A percentile compares a stretch with the other conserved stretches of the same genome.
These are phyloP conservation scores for Flaveria floridana DNA, from an alignment of 140 eudicot genomes.

Conservation along the genomic window DNA sequence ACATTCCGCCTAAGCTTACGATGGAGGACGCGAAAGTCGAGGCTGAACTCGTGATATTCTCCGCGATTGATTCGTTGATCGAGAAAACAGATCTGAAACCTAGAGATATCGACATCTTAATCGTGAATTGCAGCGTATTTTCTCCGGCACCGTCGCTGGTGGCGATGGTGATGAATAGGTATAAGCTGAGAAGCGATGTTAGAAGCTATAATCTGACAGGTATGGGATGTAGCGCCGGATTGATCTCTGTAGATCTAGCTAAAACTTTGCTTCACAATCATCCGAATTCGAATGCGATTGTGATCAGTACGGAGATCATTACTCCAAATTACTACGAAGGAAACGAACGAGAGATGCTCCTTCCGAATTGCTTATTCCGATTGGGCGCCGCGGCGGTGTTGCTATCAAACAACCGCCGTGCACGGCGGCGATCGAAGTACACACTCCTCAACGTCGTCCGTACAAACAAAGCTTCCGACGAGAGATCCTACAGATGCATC, in stretches of 20 bases:
- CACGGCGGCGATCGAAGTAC: constrained; percentile 31
- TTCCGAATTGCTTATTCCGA: constrained; percentile 42
- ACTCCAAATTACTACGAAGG: constrained; percentile 40
- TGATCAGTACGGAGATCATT: constrained; percentile 22
- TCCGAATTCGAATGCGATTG: constrained; percentile 42
- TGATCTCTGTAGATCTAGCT: constrained; percentile 54
- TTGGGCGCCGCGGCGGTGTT: constrained; percentile 39
- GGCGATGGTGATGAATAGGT: constrained; percentile 60
- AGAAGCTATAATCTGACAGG: constrained; percentile 54
- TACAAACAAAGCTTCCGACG: constrained; percentile 30
- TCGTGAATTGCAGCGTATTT: constrained; percentile 61
- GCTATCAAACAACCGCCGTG: constrained; percentile 32
- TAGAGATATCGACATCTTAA: constrained; percentile 48
- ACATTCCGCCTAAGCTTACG: constrained; percentile 58
- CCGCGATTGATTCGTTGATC: constrained; percentile 44
- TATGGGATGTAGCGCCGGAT: constrained; percentile 62
- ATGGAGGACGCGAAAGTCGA: constrained; percentile 52
- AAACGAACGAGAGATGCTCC: constrained; percentile 35
- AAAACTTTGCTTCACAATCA: constrained; percentile 43
- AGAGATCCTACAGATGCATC: constrained; percentile 31
- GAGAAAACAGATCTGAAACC: constrained; percentile 45
- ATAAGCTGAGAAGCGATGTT: constrained; percentile 50
- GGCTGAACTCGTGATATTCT: constrained; percentile 54
- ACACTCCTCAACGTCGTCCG: constrained; percentile 34
- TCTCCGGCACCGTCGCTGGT: constrained; percentile 55